Conservation (phyloP, 768 basidiomycete species). For the Suillus spraguei region DNA sequence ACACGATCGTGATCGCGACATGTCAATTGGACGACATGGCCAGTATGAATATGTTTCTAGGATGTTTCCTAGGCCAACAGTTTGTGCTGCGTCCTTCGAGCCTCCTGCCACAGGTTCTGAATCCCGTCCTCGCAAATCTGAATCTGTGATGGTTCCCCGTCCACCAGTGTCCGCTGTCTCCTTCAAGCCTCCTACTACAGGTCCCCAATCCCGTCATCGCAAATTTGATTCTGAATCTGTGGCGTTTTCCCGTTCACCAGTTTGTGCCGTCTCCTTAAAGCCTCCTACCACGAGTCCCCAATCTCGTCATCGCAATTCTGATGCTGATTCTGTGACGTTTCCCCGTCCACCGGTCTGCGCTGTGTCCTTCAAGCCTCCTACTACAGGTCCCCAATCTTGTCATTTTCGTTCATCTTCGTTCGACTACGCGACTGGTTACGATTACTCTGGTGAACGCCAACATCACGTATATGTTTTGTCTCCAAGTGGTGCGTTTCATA, state of each 20-base stretch:
- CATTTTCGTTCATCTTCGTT: background rate
- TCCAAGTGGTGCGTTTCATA: background rate
- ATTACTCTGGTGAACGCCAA: background rate
- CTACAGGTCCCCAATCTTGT: background rate
- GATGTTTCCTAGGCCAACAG: slow-evolving; percentile 3
- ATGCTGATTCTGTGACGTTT: background rate
- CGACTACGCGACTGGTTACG: background rate
- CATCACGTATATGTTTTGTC: background rate
- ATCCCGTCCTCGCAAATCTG: background rate
- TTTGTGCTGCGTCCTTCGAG: slow-evolving; percentile 7
- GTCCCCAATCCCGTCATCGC: background rate
- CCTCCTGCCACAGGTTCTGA: background rate
- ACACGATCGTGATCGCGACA: background rate
- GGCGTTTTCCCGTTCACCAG: background rate
- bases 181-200: slow-evolving; percentile 2
- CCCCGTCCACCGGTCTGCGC: slow-evolving; percentile 2
- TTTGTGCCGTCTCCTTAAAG: slow-evolving; percentile 5
- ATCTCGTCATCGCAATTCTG: background rate
- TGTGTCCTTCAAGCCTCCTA: slow-evolving; percentile 4
- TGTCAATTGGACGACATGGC: background rate
- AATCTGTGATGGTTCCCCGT: background rate
- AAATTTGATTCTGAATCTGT: background rate
- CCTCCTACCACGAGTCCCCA: background rate
- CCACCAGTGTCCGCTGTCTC: slow-evolving; percentile 4
- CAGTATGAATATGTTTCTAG: background rate